Evolutionary conservation across 2,329 filamentous ascomycete species (phyloP).

Genomic region (Colletotrichum ledebouriae): DNA sequence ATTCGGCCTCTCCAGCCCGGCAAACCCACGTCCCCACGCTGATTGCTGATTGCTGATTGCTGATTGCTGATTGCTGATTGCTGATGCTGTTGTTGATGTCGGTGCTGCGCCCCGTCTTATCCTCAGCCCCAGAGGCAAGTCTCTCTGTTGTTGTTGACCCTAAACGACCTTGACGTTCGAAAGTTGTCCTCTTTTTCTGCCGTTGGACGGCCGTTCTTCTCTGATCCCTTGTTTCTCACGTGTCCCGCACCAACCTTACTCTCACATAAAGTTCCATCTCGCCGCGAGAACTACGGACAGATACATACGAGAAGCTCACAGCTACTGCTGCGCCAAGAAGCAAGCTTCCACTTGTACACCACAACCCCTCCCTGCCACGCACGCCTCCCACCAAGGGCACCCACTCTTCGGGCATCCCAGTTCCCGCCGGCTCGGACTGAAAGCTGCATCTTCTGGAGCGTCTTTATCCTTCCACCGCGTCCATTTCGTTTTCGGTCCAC

Average conservation of each 20-base stretch:
- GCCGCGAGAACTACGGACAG: conserved; percentile 1
- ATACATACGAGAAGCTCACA: conserved; percentile 34
- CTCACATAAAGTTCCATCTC: conserved; percentile 20
- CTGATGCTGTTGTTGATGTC: conserved; percentile 2
- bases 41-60: conserved; percentile 30
- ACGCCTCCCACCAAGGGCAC: conserved; percentile 30
- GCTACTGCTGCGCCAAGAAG: conserved; percentile 41
- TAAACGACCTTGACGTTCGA: neutral
- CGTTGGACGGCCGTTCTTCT: conserved; percentile 1
- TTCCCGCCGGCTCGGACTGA: conserved; percentile 38
- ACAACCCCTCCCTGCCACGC: conserved; percentile 24
- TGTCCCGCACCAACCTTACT: conserved; percentile 22
- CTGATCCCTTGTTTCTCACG: conserved; percentile 32
- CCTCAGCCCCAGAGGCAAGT: neutral
- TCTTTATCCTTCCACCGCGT: conserved; percentile 36
- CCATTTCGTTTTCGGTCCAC: conserved; percentile 29
- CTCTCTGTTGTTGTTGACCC: neutral
- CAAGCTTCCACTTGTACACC: conserved; percentile 36
- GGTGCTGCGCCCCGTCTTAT: conserved; percentile 14
- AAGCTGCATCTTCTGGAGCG: conserved; percentile 30
- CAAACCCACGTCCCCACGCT: neutral
- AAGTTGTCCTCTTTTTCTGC: neutral
- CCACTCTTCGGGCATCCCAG: conserved; percentile 38
- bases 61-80: conserved; percentile 29
- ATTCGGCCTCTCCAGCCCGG: conserved; percentile 11